Base-by-base conservation (phyloP, 2,329 filamentous ascomycete species). In the Trichoderma sp. region DNA sequence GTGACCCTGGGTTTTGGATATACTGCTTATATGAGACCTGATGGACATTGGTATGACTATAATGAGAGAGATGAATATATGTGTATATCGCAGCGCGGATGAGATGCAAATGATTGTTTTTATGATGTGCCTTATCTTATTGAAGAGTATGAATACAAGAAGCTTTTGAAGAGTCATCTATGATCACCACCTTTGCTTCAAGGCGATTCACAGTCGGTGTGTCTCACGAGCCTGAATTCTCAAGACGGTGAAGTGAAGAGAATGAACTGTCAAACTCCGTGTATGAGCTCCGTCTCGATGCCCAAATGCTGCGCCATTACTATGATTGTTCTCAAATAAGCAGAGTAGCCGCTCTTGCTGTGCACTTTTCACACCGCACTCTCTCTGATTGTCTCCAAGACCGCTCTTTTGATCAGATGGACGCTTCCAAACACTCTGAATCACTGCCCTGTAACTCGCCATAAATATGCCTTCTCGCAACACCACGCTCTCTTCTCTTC, bases 381-480 rank as follows among this genome's bases (percentile, higher is more conserved):
- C 16, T 33, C 27, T 24, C 21, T 57, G 37, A 57, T 53, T 3
- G 52, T 47, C 27, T 6, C 31, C 24, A 27, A n/a, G 43, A 65
- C 52, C 13, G 19, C 37, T 57, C 4, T 8, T 11, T 24, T 49
- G 62, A 47, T 27, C 4, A 47, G 5, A 7, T 27, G 43, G 64
- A 60, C 55, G 53, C 43, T 37, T 27, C 4, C 10, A 31, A 37
- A 69, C 40, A 37, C 59, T 47, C 53, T 69, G 68, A 65, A 69
- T 69, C 68, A 69, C 53, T 65, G 68, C 16, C 8, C n/a, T 24
- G 56, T 53, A 40, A 19, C 5, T 33, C 8, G 43, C 14, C 61
- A 69, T 69, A 69, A 52, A 40, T 14, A 35, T 40, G 16, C 7
- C 4, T 64, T 58, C 53, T 24, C 3, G 53, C 52, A 33, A 47